A percentile compares a stretch with the other conserved stretches of the same genome.
Evolutionary conservation across 192 early-diverging fungal genomes (phyloP).

Genomic region (Chytriomyces sp.): DNA sequence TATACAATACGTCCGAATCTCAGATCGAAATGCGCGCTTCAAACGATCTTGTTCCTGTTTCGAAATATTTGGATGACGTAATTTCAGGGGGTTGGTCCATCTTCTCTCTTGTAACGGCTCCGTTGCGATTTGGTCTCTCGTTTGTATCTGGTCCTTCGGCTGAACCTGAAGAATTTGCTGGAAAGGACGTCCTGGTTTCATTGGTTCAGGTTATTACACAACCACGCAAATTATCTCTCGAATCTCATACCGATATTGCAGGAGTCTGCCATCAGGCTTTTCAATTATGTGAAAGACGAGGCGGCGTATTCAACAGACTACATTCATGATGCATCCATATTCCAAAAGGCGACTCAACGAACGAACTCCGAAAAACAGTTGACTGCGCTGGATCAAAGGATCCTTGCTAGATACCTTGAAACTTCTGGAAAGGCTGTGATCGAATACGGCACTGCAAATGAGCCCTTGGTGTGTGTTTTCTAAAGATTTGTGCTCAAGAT

Average conservation of each 20-base stretch:
- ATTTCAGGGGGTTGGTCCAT: slow-evolving; percentile 1
- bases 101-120: not conserved
- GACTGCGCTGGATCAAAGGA: not conserved
- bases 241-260: not conserved
- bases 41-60: not conserved
- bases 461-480: not conserved
- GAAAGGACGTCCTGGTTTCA: not conserved
- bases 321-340: not conserved
- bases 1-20: not conserved
- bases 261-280: slow-evolving; percentile 4
- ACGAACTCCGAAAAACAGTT: not conserved
- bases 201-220: too few relatives aligned
- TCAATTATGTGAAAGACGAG: not conserved
- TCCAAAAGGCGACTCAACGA: not conserved
- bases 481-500: not conserved
- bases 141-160: not conserved
- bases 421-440: not conserved
- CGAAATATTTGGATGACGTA: not conserved
- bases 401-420: slow-evolving; percentile 11
- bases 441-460: not conserved
- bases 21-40: not conserved
- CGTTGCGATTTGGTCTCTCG: not conserved
- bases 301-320: slow-evolving; percentile 19
- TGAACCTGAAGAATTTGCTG: not conserved
- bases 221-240: not conserved